Base-by-base conservation (phyloP, 345 rosid species). In the Dipteronia dyeriana region DNA sequence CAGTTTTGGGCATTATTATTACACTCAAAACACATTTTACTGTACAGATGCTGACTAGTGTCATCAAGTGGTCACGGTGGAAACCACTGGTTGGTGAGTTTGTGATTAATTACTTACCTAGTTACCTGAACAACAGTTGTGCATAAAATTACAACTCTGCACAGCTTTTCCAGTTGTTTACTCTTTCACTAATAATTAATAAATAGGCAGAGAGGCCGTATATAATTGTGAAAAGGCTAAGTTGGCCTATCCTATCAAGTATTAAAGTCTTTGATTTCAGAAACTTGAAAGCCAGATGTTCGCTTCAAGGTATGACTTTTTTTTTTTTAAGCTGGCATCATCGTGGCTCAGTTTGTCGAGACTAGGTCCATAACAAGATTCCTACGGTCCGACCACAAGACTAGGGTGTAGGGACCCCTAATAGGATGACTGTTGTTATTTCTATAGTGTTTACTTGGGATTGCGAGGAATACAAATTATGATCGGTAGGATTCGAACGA, bases 51-150 rank as follows among this genome's bases (percentile, higher is more conserved):
- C 47, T 62, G 69, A 74, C 67, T 47, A 17, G 12, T 62, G 20
- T 63, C 13, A 38, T 16, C 47, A 45, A 25, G 16, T 64, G 47
- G 3, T 62, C 71, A 29, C 19, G 20, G 68, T 75, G 60, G 16
- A 65, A 2, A 29, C 54, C 22, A 31, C 17, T 1, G 78, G 64
- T 51, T 51, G 71, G 78, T 75, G 63, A 12, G 31, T 20, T 34
- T 25, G n/a, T 7, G 16, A 66, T 75, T 75, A 34, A 66, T 75
- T 66, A 75, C 64, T 66, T 3, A 51, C 22, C 78, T 20, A 75
- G 23, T 66, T 3, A 51, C 22, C 78, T 31, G 20, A 34, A 29
- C 38, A 64, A 51, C 54, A 31, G 65, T 38, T 38, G 17, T 20
- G 47, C 53, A 19, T 72, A 57, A 70, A 26, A 26, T 51, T 13